Base-by-base conservation (phyloP, 2,329 filamentous ascomycete species). In the Akanthomyces muscarius region DNA sequence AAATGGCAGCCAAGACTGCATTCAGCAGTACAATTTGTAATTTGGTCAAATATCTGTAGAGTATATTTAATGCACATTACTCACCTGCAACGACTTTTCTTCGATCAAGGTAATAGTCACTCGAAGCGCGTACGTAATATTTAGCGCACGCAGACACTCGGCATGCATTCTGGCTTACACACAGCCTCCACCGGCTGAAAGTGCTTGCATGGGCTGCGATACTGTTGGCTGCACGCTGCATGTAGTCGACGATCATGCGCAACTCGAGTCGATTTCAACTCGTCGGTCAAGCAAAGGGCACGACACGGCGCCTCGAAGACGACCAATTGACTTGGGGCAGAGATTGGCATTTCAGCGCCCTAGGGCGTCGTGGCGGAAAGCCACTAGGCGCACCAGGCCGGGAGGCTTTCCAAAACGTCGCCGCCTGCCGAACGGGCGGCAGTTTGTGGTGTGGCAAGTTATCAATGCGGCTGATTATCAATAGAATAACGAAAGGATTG, bases 1-100 rank as follows among this genome's bases (percentile, higher is more conserved):
- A 70, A 66, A 58, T n/a, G 16, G 54, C 30, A 28, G 47, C 38
- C 45, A 52, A 52, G 45, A 45, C 28, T 36, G 33, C 33, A 36
- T 36, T 18, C 7, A 18, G 25, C 21, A 16, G 28, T 47, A 16
- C 25, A 48, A 23, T 42, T 16, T 23, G n/a, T 23, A n/a, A 36
- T 7, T 23, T 33, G 28, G 41, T 16, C 44, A 58, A 25, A 7
- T n/a, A 23, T 56, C 44, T 5, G 16, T 48, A 47, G 6, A 47
- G 21, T 57, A 48, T 5, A 38, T 48, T 25, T 36, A 1, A 36
- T 58, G 30, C 42, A 58, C 10, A 58, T 36, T 25, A 36, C n/a
- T 47, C 16, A 30, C 21, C 33, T 36, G 4, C 36, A 16, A 11
- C 16, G 8, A 25, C 8, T 23, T 18, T 44, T 5, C 44, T 13